Percentiles rank a stretch among this genome's conserved stretches.
These are phyloP conservation scores for Ganoderma lingzhi DNA, from an alignment of 1,284 basidiomycete genomes.

Conservation along the genomic window DNA sequence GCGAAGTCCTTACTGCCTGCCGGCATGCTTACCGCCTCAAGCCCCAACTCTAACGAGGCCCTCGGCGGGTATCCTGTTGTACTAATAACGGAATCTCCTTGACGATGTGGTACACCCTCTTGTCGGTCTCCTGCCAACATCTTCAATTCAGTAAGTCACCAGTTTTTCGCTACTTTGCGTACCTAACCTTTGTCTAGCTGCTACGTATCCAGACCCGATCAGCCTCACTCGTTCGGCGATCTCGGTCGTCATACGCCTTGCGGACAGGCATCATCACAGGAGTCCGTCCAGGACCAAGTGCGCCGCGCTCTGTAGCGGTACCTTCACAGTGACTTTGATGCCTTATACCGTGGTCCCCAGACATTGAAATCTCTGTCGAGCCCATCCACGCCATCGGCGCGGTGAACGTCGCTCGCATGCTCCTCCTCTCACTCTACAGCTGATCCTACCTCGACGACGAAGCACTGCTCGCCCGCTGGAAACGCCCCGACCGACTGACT, in stretches of 20 bases:
- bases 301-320: neutral
- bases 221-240: too few species aligned
- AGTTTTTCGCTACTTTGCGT: too few species aligned
- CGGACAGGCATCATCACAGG: conserved; percentile 22
- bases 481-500: conserved; percentile 4
- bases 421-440: conserved; percentile 7
- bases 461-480: conserved; percentile 3
- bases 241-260: conserved; percentile 19
- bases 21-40: too few species aligned
- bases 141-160: too few species aligned
- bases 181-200: too few species aligned
- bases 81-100: too few species aligned
- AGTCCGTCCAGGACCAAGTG: conserved; percentile 10
- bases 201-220: too few species aligned
- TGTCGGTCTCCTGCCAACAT: too few species aligned
- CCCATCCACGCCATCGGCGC: conserved; percentile 12
- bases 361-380: neutral
- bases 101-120: too few species aligned
- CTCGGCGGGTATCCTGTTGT: too few species aligned
- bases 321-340: neutral
- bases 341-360: neutral
- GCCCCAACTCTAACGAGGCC: too few species aligned
- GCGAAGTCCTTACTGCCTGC: too few species aligned
- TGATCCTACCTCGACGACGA: conserved; percentile 4
- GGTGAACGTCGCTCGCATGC: conserved; percentile 13